Conservation (phyloP, 2,329 filamentous ascomycete genomes). For the Nemania sp. region DNA sequence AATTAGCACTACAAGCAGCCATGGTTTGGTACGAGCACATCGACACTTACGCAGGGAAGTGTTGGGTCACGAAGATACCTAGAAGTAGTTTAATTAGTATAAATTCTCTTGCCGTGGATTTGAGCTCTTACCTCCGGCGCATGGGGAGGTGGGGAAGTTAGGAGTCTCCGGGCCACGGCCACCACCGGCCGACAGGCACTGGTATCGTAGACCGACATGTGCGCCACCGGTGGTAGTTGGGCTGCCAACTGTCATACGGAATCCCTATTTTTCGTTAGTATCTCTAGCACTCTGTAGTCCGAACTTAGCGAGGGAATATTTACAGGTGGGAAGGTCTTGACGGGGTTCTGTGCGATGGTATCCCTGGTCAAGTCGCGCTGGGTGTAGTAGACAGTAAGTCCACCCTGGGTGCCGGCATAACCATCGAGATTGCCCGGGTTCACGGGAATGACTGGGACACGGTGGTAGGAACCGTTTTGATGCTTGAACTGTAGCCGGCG, state of each 20-base stretch:
- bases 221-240: conserved; percentile 25
- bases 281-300: neutral
- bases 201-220: conserved; percentile 44
- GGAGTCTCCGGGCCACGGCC: conserved; percentile 43
- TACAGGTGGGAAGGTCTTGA: conserved; percentile 47
- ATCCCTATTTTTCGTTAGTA: conserved; percentile 38
- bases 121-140: conserved; percentile 34
- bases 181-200: conserved; percentile 42
- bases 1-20: conserved; percentile 7
- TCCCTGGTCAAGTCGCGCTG: conserved; percentile 32
- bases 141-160: conserved; percentile 44
- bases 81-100: neutral
- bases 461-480: conserved; percentile 34
- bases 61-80: conserved; percentile 45
- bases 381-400: conserved; percentile 37
- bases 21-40: neutral
- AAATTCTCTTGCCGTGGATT: neutral
- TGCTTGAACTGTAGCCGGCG: conserved; percentile 28
- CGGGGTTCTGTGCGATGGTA: conserved; percentile 36
- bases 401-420: conserved; percentile 30
- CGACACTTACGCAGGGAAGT: conserved; percentile 42
- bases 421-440: conserved; percentile 31
- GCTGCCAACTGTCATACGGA: conserved; percentile 49
- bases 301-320: neutral
- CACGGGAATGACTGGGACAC: conserved; percentile 34